Percentiles rank a stretch among this genome's conserved stretches.
phyloP scores from a whole-genome alignment of 768 basidiomycete species.

The Boletus rubescentipes region DNA sequence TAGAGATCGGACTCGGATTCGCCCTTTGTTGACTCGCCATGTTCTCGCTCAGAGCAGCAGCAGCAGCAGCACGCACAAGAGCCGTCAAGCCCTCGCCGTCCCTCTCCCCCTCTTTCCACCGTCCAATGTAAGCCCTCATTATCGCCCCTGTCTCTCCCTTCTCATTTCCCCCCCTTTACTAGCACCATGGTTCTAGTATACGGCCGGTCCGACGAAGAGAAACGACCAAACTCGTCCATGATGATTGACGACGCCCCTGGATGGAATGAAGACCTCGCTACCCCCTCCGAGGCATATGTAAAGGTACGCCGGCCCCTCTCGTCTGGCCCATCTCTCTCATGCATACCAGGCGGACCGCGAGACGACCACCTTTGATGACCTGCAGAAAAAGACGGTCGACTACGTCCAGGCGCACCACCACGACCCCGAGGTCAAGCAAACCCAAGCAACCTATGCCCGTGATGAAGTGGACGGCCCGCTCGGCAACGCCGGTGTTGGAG shows the following conservation, averaged over 20 bases:
- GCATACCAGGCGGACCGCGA: conserved; percentile 27
- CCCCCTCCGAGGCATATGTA: conserved; percentile 60
- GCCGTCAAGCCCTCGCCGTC: not conserved
- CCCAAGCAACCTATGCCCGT: conserved; percentile 28
- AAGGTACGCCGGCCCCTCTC: conserved; percentile 41
- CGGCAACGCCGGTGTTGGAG: conserved; percentile 28
- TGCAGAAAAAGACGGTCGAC: conserved; percentile 26
- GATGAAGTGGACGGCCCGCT: conserved; percentile 31
- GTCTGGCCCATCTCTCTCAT: not conserved
- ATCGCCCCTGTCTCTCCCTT: not conserved
- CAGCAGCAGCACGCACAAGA: not conserved
- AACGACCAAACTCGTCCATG: conserved; percentile 51
- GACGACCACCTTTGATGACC: conserved; percentile 11
- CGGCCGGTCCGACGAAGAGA: conserved; percentile 53
- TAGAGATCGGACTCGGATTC: not conserved
- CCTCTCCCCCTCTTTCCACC: not conserved
- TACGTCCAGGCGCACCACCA: conserved; percentile 8
- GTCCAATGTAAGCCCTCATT: conserved; percentile 1
- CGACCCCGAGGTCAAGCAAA: conserved; percentile 17
- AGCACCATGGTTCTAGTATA: conserved; percentile 35
- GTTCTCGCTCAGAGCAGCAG: conserved; percentile 15
- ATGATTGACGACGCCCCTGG: conserved; percentile 59
- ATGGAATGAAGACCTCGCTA: conserved; percentile 70
- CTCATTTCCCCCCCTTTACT: conserved; percentile 3
- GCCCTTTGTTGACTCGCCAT: conserved; percentile 6